phyloP scores from a whole-genome alignment of 2,329 filamentous ascomycete genomes.

The Sclerotinia minor region DNA sequence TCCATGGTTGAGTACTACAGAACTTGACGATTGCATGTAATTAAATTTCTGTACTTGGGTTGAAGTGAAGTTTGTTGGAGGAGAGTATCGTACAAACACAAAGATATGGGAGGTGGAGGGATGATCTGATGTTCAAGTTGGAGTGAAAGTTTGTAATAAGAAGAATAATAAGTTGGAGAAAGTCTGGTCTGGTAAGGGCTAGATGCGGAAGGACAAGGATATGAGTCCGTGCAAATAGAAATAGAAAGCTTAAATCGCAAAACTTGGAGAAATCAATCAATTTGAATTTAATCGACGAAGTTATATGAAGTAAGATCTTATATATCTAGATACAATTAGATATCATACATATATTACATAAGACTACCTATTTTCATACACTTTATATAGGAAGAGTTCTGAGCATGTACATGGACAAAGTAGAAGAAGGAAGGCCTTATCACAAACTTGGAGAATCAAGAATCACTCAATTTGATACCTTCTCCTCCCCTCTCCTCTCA shows the following conservation, averaged over 20 bases:
- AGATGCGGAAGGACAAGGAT: slow-evolving; percentile 8
- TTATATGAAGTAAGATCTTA: too few relatives aligned
- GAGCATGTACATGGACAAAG: too few relatives aligned
- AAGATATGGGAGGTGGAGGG: neutral
- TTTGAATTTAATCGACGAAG: too few relatives aligned
- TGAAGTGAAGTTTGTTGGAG: neutral
- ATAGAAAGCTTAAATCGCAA: neutral
- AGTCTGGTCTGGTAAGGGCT: neutral
- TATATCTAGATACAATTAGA: too few relatives aligned
- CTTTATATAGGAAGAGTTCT: too few relatives aligned
- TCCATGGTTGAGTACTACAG: neutral
- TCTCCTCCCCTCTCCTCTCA: neutral
- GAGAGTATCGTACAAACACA: neutral
- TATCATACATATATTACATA: too few relatives aligned
- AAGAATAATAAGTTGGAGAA: neutral
- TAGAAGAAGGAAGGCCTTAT: too few relatives aligned
- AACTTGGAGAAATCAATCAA: too few relatives aligned
- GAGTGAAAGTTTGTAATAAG: neutral
- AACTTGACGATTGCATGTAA: slow-evolving; percentile 6
- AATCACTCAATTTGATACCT: neutral
- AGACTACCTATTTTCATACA: too few relatives aligned
- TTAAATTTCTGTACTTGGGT: slow-evolving; percentile 3
- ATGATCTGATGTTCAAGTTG: neutral
- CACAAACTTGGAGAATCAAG: neutral
- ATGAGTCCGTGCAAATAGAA: neutral